Percentiles rank a stretch among this genome's conserved stretches.
Conservation (phyloP, 1,139 yeast genomes). For the Saccharomyces uvarum region DNA sequence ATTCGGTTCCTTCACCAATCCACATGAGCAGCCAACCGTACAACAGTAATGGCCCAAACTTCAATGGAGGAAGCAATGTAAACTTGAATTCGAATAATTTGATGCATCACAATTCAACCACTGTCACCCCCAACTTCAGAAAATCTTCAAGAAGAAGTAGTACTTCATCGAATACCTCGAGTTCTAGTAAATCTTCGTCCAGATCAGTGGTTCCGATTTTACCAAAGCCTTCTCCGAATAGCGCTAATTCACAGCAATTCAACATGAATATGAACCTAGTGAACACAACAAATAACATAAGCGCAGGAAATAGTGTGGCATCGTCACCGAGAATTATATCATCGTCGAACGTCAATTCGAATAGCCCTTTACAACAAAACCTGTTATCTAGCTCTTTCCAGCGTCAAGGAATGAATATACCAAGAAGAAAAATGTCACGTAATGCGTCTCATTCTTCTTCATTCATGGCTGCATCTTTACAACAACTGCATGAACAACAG, state of each 20-base stretch:
- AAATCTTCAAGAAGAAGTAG: constrained; percentile 27
- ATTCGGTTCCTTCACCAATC: not conserved
- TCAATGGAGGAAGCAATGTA: constrained; percentile 2
- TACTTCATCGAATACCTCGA: constrained; percentile 25
- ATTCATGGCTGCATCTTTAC: constrained; percentile 25
- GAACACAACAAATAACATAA: not conserved
- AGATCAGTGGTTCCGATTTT: constrained; percentile 31
- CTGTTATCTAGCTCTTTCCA: constrained; percentile 19
- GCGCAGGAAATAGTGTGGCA: constrained; percentile 21
- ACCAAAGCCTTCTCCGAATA: constrained; percentile 28
- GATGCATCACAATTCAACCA: constrained; percentile 16
- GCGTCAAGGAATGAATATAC: constrained; percentile 23
- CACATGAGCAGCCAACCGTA: constrained; percentile 1
- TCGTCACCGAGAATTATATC: constrained; percentile 25
- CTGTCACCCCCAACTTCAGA: constrained; percentile 5
- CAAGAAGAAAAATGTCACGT: constrained; percentile 27
- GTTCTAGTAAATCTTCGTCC: constrained; percentile 28
- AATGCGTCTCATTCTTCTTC: constrained; percentile 27
- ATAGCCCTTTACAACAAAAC: constrained; percentile 21
- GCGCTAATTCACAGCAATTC: constrained; percentile 5
- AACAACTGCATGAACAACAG: constrained; percentile 20
- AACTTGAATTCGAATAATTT: constrained; percentile 14
- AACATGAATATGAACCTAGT: not conserved
- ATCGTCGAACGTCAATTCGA: constrained; percentile 10
- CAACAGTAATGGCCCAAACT: not conserved